These are phyloP conservation scores for Sclerotinia minor DNA, from an alignment of 2,329 filamentous ascomycete species.

Conservation along the genomic window DNA sequence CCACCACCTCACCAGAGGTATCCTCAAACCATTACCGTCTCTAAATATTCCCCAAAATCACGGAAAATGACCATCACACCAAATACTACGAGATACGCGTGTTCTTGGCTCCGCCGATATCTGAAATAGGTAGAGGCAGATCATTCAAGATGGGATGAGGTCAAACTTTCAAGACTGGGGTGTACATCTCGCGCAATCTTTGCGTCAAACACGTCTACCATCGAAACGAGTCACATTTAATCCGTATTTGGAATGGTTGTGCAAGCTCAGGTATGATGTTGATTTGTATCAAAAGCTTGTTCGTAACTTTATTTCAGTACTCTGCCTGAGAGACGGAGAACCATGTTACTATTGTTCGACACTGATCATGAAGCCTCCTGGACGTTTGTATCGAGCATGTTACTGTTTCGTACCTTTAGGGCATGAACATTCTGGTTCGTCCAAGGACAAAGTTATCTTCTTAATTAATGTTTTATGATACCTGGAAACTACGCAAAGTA, in stretches of 20 bases:
- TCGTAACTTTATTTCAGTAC: neutral
- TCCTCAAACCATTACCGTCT: slow-evolving; percentile 20
- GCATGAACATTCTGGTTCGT: neutral
- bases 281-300: slow-evolving; percentile 17
- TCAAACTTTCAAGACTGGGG: slow-evolving; percentile 1
- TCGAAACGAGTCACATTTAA: neutral
- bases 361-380: neutral
- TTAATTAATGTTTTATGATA: neutral
- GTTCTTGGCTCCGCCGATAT: neutral
- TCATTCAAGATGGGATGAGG: neutral
- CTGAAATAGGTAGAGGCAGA: neutral
- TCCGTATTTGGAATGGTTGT: neutral
- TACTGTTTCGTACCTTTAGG: neutral
- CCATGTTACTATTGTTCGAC: slow-evolving; percentile 6
- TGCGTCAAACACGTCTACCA: slow-evolving; percentile 7
- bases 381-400: neutral
- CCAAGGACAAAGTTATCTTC: neutral
- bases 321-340: neutral
- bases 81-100: neutral
- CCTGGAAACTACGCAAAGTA: too few species aligned
- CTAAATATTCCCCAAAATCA: neutral
- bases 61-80: neutral
- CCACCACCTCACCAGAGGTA: slow-evolving; percentile 1
- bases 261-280: slow-evolving; percentile 1
- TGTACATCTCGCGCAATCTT: neutral